phyloP scores from a whole-genome alignment of 1,139 yeast species.

The Hansenula anomala region DNA sequence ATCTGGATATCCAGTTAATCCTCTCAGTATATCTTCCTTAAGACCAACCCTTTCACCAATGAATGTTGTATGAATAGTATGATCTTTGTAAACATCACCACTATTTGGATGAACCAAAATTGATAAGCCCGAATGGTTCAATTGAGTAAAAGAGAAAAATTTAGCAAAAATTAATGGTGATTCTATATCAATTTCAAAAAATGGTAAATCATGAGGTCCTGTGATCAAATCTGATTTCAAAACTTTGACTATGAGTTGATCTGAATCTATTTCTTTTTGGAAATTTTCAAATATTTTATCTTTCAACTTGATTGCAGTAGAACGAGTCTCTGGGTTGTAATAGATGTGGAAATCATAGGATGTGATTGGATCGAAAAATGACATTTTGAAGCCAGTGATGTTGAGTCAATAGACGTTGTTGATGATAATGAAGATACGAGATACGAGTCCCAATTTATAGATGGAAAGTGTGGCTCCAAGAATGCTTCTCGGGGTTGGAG shows the following conservation, averaged over 20 bases:
- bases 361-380: constrained; percentile 7
- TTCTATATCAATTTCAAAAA: constrained; percentile 13
- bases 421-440: not conserved
- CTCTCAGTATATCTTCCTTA: constrained; percentile 12
- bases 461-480: too few species aligned
- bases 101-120: constrained; percentile 50
- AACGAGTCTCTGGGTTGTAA: constrained; percentile 4
- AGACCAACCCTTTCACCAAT: constrained; percentile 35
- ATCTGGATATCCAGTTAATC: constrained; percentile 5
- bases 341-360: constrained; percentile 17
- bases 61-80: constrained; percentile 51
- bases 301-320: constrained; percentile 11
- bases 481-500: too few species aligned
- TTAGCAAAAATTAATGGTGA: constrained; percentile 7
- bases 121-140: constrained; percentile 45
- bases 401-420: not conserved
- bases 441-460: too few species aligned
- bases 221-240: constrained; percentile 5
- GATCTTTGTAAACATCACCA: constrained; percentile 39
- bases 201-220: constrained; percentile 11
- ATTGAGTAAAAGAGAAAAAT: constrained; percentile 26
- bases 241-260: constrained; percentile 8
- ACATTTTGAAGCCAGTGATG: not conserved
- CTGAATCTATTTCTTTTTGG: constrained; percentile 6
- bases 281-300: constrained; percentile 9